Conservation (phyloP, 805 yeast species). For the Kodamaea nitidulidarum region DNA sequence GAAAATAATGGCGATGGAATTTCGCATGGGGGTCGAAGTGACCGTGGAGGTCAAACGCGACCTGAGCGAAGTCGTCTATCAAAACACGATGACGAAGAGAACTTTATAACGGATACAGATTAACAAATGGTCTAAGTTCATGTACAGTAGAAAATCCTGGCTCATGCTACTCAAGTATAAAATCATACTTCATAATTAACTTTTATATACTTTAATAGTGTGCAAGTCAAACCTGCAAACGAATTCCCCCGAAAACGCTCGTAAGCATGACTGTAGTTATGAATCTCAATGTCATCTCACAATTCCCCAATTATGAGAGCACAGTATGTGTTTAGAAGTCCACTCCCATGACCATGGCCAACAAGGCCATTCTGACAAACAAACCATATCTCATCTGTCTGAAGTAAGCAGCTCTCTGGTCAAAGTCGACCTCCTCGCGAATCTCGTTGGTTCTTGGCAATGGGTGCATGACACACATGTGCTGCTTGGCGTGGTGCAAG, state of each 20-base stretch:
- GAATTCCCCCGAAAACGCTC: slow-evolving; percentile 2
- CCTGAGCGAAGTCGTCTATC: not conserved
- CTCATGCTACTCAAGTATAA: not conserved
- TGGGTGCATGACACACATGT: slow-evolving; percentile 99
- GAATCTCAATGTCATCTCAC: slow-evolving; percentile 1
- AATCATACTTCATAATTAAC: not conserved
- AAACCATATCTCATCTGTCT: slow-evolving; percentile 99
- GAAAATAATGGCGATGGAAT: not conserved
- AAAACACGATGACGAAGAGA: not conserved
- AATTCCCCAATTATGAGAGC: slow-evolving; percentile 18
- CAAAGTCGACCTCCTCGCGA: slow-evolving; percentile 97
- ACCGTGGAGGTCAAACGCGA: not conserved
- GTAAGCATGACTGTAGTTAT: not conserved
- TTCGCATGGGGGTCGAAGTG: not conserved
- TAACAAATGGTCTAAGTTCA: not conserved
- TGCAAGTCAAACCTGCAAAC: not conserved
- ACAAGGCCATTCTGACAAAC: slow-evolving; percentile 96
- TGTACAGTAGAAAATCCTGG: not conserved
- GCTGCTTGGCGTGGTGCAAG: slow-evolving; percentile 88
- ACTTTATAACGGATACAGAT: not conserved
- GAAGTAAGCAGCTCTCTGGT: slow-evolving; percentile 98
- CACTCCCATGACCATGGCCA: slow-evolving; percentile 97
- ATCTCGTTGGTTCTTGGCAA: slow-evolving; percentile 96
- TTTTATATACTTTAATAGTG: slow-evolving; percentile 1
- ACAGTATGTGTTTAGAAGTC: slow-evolving; percentile 48